A percentile compares a stretch with the other conserved stretches of the same genome.
Conservation (phyloP, 768 basidiomycete species). For the Leccinum imitatum region DNA sequence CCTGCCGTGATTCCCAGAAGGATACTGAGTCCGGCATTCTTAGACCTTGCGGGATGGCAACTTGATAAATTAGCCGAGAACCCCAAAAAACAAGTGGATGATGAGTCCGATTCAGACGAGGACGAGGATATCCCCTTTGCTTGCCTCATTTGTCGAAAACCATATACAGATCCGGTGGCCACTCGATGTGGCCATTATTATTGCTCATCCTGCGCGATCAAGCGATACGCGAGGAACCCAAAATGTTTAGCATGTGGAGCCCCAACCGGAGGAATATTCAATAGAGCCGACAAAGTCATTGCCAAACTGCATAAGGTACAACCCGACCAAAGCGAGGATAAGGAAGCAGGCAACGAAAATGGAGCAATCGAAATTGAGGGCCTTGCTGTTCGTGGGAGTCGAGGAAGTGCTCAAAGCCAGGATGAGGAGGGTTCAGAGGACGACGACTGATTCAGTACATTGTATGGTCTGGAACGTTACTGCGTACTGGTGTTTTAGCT, state of each 20-base stretch:
- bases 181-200: slow-evolving; percentile 98
- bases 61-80: slow-evolving; percentile 89
- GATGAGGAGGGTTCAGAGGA: slow-evolving; percentile 31
- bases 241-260: slow-evolving; percentile 95
- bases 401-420: slow-evolving; percentile 27
- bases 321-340: slow-evolving; percentile 51
- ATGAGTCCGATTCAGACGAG: slow-evolving; percentile 65
- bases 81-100: slow-evolving; percentile 55
- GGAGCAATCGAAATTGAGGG: slow-evolving; percentile 62
- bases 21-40: slow-evolving; percentile 12
- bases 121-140: slow-evolving; percentile 95
- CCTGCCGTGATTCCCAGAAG: slow-evolving; percentile 1
- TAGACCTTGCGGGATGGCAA: slow-evolving; percentile 98
- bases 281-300: slow-evolving; percentile 90
- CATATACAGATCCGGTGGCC: slow-evolving; percentile 92
- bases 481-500: slow-evolving; percentile 29
- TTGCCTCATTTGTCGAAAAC: slow-evolving; percentile 95
- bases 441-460: slow-evolving; percentile 23
- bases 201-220: slow-evolving; percentile 93
- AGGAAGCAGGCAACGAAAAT: slow-evolving; percentile 39
- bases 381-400: slow-evolving; percentile 34
- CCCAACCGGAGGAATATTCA: slow-evolving; percentile 95
- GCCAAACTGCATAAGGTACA: slow-evolving; percentile 79
- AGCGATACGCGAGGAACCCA: slow-evolving; percentile 89
- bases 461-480: slow-evolving; percentile 35